Percentiles rank a stretch among this genome's conserved stretches.
phyloP scores from a whole-genome alignment of 495 filamentous ascomycete genomes.

The Daldinia concentrica region DNA sequence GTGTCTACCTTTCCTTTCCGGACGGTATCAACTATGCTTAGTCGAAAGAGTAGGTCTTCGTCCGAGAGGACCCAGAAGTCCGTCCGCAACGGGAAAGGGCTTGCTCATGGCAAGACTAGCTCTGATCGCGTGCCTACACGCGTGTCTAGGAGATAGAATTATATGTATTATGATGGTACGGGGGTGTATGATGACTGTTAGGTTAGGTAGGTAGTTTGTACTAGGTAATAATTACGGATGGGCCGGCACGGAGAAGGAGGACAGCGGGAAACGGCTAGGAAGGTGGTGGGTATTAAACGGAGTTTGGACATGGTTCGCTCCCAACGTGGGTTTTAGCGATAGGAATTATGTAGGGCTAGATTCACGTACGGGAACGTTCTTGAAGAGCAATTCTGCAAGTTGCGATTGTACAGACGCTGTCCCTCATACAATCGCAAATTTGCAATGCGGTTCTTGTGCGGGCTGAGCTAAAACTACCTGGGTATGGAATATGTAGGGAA shows the following conservation, averaged over 20 bases:
- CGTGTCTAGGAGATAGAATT: constrained; percentile 35
- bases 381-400: not conserved
- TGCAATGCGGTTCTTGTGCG: not conserved
- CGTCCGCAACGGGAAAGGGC: constrained; percentile 23
- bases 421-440: not conserved
- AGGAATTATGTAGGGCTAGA: not conserved
- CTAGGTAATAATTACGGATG: constrained; percentile 11
- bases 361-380: not conserved
- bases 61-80: constrained; percentile 30
- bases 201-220: not conserved
- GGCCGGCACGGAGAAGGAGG: not conserved
- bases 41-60: constrained; percentile 30
- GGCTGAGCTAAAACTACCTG: constrained; percentile 10
- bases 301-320: constrained; percentile 4
- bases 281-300: constrained; percentile 17
- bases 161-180: constrained; percentile 10
- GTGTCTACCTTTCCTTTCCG: constrained; percentile 45
- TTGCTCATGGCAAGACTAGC: constrained; percentile 22
- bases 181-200: not conserved
- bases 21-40: constrained; percentile 38
- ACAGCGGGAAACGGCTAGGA: not conserved
- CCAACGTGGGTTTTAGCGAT: not conserved
- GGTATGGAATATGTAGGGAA: not conserved
- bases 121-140: constrained; percentile 44
- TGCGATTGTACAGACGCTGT: not conserved